A percentile compares a stretch with the other conserved stretches of the same genome.
These are phyloP conservation scores for Beauveria asiatica DNA, from an alignment of 2,329 filamentous ascomycete species.

Conservation along the genomic window DNA sequence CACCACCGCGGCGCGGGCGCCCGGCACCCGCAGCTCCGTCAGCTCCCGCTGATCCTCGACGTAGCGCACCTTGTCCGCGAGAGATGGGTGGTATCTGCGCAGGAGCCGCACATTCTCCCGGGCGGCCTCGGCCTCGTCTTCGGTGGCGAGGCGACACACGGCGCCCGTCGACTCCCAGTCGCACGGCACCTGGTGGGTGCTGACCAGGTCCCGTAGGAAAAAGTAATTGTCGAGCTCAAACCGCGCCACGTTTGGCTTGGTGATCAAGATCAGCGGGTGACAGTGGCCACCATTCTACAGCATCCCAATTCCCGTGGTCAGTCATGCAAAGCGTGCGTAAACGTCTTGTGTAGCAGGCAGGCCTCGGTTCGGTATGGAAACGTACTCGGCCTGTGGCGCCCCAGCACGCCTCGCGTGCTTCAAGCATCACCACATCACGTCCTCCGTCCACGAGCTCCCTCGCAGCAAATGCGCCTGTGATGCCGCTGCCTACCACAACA, in stretches of 20 bases:
- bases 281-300: constrained; percentile 62
- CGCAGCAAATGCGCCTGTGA: constrained; percentile 66
- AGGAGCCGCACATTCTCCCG: constrained; percentile 43
- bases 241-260: constrained; percentile 49
- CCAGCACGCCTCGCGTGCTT: constrained; percentile 73
- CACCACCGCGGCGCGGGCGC: constrained; percentile 54
- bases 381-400: constrained; percentile 73
- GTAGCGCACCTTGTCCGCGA: constrained; percentile 40
- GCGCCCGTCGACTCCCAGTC: constrained; percentile 58
- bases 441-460: constrained; percentile 47
- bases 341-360: no score
- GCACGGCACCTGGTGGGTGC: constrained; percentile 52
- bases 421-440: constrained; percentile 59
- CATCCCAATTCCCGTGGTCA: no score
- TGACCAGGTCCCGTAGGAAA: constrained; percentile 50
- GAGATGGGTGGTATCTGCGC: constrained; percentile 42
- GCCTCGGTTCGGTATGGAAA: constrained; percentile 12
- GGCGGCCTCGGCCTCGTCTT: constrained; percentile 45
- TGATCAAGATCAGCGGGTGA: constrained; percentile 59
- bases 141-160: constrained; percentile 54
- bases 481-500: constrained; percentile 66
- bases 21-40: constrained; percentile 43
- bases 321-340: no score
- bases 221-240: constrained; percentile 67
- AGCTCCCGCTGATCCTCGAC: constrained; percentile 34